Evolutionary conservation across 1,284 basidiomycete genomes (phyloP).

Genomic region (Austropuccinia psidii): DNA sequence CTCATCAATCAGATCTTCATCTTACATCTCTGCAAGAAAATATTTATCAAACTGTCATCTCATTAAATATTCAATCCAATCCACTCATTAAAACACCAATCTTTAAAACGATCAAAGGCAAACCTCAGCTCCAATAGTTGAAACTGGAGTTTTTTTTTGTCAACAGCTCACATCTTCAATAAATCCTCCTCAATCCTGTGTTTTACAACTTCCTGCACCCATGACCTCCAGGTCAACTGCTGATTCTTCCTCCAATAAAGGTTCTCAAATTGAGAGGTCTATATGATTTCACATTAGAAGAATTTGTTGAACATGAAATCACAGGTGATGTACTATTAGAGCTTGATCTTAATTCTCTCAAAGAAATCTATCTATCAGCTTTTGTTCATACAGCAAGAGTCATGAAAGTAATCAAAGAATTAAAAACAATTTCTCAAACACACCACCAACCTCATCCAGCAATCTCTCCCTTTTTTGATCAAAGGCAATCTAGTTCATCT

Average conservation of each 20-base stretch:
- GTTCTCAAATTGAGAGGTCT: conserved; percentile 63
- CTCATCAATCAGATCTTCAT: too few relatives aligned
- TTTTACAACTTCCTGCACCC: too few relatives aligned
- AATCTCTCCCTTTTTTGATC: conserved; percentile 49
- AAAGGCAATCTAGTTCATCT: conserved; percentile 43
- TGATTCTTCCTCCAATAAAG: conserved; percentile 24
- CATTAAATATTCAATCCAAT: too few relatives aligned
- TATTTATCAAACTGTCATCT: too few relatives aligned
- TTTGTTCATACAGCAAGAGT: conserved; percentile 93
- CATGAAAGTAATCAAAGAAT: conserved; percentile 84
- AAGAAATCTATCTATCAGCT: conserved; percentile 89
- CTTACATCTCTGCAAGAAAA: too few relatives aligned
- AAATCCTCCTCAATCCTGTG: too few relatives aligned
- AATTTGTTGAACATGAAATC: conserved; percentile 96
- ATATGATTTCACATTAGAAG: conserved; percentile 69
- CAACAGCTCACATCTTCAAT: background rate
- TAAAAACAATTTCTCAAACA: conserved; percentile 46
- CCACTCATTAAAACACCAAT: too few relatives aligned
- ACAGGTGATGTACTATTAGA: conserved; percentile 92
- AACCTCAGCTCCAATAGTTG: too few relatives aligned
- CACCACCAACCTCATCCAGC: conserved; percentile 46
- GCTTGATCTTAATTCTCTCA: conserved; percentile 82
- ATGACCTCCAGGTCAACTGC: conserved; percentile 23
- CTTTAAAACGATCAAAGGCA: too few relatives aligned
- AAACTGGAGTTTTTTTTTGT: too few relatives aligned